Evolutionary conservation across 2,329 filamentous ascomycete species (phyloP).

Genomic region (Xylariaceae sp.): DNA sequence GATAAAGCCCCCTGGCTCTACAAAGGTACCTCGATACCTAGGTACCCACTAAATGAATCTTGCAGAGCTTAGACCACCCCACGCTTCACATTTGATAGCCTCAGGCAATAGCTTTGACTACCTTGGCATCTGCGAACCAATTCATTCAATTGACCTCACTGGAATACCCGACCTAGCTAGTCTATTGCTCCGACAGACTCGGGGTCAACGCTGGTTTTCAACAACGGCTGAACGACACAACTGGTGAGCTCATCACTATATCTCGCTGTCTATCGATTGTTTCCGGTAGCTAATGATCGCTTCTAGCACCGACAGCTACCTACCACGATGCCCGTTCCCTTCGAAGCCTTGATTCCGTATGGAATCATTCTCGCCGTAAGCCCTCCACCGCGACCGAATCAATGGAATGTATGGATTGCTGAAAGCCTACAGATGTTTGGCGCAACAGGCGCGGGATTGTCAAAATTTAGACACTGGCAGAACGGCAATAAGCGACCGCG

Average conservation of each 20-base stretch:
- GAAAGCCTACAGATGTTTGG: conserved; percentile 64
- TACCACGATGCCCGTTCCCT: conserved; percentile 65
- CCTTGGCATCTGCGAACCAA: background rate
- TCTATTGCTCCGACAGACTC: conserved; percentile 11
- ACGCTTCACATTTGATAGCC: background rate
- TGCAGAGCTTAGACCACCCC: conserved; percentile 20
- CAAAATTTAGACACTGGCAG: conserved; percentile 61
- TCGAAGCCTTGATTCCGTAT: conserved; percentile 69
- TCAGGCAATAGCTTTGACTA: conserved; percentile 11
- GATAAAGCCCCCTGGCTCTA: too few species aligned
- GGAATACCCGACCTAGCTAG: background rate
- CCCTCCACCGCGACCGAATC: conserved; percentile 9
- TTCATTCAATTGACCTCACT: conserved; percentile 17
- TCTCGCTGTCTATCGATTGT: background rate
- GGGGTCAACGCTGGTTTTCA: conserved; percentile 5
- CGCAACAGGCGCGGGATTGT: conserved; percentile 63
- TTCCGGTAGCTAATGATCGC: background rate
- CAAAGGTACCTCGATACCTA: background rate
- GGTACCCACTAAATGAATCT: background rate
- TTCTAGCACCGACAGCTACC: conserved; percentile 18
- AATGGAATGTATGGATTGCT: conserved; percentile 27
- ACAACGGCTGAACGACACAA: background rate
- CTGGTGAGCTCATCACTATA: background rate
- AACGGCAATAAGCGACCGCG: conserved; percentile 68
- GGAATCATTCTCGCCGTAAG: conserved; percentile 68